Base-by-base conservation (phyloP, 2,329 filamentous ascomycete genomes). In the Pseudogymnoascus sp. region DNA sequence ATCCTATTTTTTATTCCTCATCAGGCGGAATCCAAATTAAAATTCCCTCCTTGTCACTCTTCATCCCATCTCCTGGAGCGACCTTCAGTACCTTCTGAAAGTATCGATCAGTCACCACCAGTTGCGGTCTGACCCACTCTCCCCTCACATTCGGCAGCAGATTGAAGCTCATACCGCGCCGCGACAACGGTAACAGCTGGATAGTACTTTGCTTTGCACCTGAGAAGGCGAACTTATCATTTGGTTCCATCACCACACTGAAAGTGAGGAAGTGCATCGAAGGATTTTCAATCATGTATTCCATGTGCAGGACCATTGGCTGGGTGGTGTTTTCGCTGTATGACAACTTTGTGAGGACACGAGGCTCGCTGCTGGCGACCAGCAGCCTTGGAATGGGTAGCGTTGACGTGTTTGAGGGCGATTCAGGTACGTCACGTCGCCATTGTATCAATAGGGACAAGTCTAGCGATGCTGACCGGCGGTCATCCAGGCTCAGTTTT, bases 251-350 rank as follows among this genome's bases (percentile, higher is more conserved):
- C 26, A 82, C 86, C 60, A 97, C 76, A 31, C 90, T 92, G 76
- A 99, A 99, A 0, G 93, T 96, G 60, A 99, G 83, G 76, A 96
- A 96, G 74, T 99, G 95, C 73, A 87, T 89, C 0, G 93, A 97
- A 0, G 93, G 90, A 73, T 99, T 99, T 76, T 99, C 95, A 64
- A 99, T 86, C 3, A 86, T 91, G 72, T 89, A 89, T 65, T 82
- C 76, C 40, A 86, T 76, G 60, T 84, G 75, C 39, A 72, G 64
- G 68, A 73, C 67, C 10, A 71, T 70, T 5, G 69, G 68, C 2
- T 70, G 65, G 6, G 72, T 71, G 2, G 72, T 70, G 34, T 26
- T 12, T 61, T 61, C 59, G 18, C 75, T 73, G 68, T 83, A 80
- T 3, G 80, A 77, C 2, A 83, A 79, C 0, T 81, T 79, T 0